Conservation (phyloP, 2,329 filamentous ascomycete species). For the Pseudonectria buxi region DNA sequence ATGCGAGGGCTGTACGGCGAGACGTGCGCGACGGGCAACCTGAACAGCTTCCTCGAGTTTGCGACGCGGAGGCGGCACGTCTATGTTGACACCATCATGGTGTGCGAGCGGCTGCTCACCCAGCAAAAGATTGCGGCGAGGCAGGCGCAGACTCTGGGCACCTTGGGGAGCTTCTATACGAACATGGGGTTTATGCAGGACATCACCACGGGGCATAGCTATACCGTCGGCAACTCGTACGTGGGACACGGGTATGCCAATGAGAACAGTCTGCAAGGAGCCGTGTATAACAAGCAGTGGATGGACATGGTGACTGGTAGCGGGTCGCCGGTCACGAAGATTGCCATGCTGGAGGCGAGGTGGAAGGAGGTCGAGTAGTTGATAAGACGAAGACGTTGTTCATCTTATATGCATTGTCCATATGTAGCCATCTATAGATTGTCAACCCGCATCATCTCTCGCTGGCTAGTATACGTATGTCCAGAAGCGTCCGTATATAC, state of each 20-base stretch:
- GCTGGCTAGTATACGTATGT: background rate
- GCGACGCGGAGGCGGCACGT: conserved; percentile 22
- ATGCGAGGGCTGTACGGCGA: conserved; percentile 29
- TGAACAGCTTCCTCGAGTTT: conserved; percentile 19
- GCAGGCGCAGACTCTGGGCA: conserved; percentile 20
- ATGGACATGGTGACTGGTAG: conserved; percentile 11
- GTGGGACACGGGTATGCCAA: conserved; percentile 28
- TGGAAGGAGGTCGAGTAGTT: conserved; percentile 31
- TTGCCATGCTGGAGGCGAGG: conserved; percentile 25
- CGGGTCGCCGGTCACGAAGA: conserved; percentile 7
- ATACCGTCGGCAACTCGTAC: conserved; percentile 25
- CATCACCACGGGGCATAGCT: conserved; percentile 10
- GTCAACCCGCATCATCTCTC: too few species aligned
- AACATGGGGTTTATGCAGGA: conserved; percentile 13
- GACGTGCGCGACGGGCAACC: conserved; percentile 20
- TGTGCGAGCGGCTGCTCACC: conserved; percentile 19
- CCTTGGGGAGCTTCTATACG: conserved; percentile 20
- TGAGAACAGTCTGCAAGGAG: conserved; percentile 21
- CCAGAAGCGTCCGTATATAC: background rate
- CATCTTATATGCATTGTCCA: background rate
- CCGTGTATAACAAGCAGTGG: conserved; percentile 25
- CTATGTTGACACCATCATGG: conserved; percentile 26
- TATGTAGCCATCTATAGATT: too few species aligned
- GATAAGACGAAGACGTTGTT: conserved; percentile 1
- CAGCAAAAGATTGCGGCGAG: conserved; percentile 18